Evolutionary conservation across 805 yeast genomes (phyloP), one percentile per base, ranked within the genome.

Genomic region (Clavispora vitiphila): DNA sequence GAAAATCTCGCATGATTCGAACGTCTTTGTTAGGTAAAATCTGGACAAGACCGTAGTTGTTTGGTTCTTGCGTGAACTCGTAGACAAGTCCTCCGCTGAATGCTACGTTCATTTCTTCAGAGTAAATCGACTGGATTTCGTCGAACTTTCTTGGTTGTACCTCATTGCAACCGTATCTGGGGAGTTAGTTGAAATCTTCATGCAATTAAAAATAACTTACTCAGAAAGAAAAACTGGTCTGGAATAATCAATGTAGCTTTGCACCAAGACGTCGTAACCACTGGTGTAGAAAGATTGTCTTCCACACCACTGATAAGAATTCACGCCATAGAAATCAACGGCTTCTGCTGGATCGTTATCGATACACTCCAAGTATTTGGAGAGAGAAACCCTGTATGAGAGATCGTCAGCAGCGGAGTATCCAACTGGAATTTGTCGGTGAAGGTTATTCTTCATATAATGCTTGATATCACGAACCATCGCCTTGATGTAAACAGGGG

Each of bases 371-470:
- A 91, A 72, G 58, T 86, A 91, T 43, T 79, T 74, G 0, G 96
- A 83, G 37, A 90, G 71, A 0, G 96, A 76, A 8, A 77, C 76
- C 54, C 98, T 72, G 62, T 77, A 90, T 39, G 72, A 64, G 45
- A 90, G 71, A 56, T 90, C 97, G 64, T 91, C 98, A 1, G 97
- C 98, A 0, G 98, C 97, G 0, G 97, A 88, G 60, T 91, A 91
- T 0, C 98, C 98, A 27, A 91, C 86, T 0, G 98, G 98, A 14
- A 91, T 77, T 11, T 56, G 55, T 41, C 99, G 73, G 1, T 79
- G 74, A 3, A 80, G 62, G 53, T 86, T 77, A 21, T 58, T 53
- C 8, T 65, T 58, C 46, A 87, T 80, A 57, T 84, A 91, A 22
- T 65, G 65, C 60, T 90, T 90, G 68, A 91, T 76, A 62, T 91